Conservation (phyloP, 2,329 filamentous ascomycete genomes). For the Capronia coronata region DNA sequence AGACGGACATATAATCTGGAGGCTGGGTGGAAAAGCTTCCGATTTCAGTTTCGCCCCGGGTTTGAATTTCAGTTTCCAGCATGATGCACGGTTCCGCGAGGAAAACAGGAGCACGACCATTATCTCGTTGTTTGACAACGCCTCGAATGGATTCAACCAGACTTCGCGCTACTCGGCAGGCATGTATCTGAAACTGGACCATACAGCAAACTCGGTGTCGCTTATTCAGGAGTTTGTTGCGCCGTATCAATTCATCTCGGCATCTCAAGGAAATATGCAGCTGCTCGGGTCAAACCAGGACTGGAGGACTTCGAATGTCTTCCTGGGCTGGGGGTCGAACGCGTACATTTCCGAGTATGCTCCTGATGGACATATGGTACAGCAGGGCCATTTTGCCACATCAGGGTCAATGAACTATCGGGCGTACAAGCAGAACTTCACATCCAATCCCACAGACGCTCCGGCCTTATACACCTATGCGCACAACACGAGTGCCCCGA, state of each 20-base stretch:
- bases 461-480: conserved; percentile 21
- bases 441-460: conserved; percentile 14
- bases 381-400: conserved; percentile 35
- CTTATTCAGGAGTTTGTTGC: conserved; percentile 32
- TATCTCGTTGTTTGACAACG: conserved; percentile 40
- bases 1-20: conserved; percentile 37
- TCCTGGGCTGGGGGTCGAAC: conserved; percentile 40
- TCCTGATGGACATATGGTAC: conserved; percentile 33
- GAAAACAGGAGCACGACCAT: conserved; percentile 37
- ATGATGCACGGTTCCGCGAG: conserved; percentile 37
- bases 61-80: conserved; percentile 38
- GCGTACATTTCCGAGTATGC: conserved; percentile 37
- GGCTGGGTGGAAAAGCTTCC: conserved; percentile 35
- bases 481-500: conserved; percentile 14
- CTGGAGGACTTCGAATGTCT: conserved; percentile 32
- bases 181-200: conserved; percentile 37
- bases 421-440: conserved; percentile 34
- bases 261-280: conserved; percentile 37
- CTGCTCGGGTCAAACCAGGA: conserved; percentile 21
- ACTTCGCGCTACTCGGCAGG: conserved; percentile 37
- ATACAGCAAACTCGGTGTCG: conserved; percentile 33
- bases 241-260: conserved; percentile 14
- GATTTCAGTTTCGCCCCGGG: conserved; percentile 20
- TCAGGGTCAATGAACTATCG: conserved; percentile 39
- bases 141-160: conserved; percentile 37